Evolutionary conservation across 2,329 filamentous ascomycete species (phyloP), one percentile per base, ranked within the genome.

Genomic region (Ophiostoma ulmi): DNA sequence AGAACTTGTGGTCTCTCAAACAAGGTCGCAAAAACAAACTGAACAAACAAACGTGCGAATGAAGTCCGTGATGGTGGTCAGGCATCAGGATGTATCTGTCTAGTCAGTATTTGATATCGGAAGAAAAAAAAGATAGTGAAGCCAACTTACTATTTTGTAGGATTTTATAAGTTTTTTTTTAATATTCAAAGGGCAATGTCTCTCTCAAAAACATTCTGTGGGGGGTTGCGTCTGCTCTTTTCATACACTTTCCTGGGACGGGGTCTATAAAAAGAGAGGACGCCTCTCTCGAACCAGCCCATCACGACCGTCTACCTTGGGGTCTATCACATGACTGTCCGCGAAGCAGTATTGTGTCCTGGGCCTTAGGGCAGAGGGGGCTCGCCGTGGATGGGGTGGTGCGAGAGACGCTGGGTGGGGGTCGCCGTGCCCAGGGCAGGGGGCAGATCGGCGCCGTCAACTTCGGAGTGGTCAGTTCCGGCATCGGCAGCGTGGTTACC

Each of bases 321-420:
- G 31, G 31, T 31, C 11, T 39, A 13, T 10, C 38, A 39, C 31
- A 31, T 10, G 11, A 10, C 38, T 39, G 38, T 17, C 44, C 3
- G 44, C 44, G 11, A 13, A 44, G 39, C 39, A 44, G 11, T n/a
- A 52, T 31, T 31, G 31, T 31, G 44, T 20, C 17, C 17, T 52
- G 17, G 22, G 22, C 22, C 4, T 13, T 2, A 3, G 58, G 58
- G 26, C 26, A 63, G 26, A 35, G 58, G 58, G 26, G 58, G 58
- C 58, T 63, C 58, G 22, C 58, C 58, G 26, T 36, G 58, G 14
- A 35, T 35, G 26, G 58, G 52, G 58, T 61, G 26, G 58, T 61
- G 58, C 26, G 26, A 7, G 26, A 63, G 58, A 35, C 26, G 58
- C 26, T 35, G 26, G 26, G 58, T 20, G 58, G 58, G 26, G 7